Percentiles rank a stretch among this genome's conserved stretches.
phyloP scores from a whole-genome alignment of 1,284 basidiomycete species.

The Trametes hirsuta region DNA sequence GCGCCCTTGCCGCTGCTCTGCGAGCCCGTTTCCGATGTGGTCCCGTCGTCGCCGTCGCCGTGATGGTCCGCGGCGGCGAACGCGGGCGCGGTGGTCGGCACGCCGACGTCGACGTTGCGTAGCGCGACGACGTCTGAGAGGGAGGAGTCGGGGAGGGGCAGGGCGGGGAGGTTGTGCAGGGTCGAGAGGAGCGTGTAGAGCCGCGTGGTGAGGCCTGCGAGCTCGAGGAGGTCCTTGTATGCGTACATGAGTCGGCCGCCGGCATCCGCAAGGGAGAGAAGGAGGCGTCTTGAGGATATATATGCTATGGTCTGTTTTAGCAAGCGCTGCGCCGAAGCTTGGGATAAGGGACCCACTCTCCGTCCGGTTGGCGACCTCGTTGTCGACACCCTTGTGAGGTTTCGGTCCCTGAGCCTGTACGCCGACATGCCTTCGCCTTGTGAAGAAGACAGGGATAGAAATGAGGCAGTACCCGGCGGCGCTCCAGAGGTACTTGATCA shows the following conservation, averaged over 20 bases:
- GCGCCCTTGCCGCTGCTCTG: slow-evolving; percentile 23
- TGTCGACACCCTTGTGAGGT: slow-evolving; percentile 17
- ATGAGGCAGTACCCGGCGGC: slow-evolving; percentile 89
- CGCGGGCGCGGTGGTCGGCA: slow-evolving; percentile 58
- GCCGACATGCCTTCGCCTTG: slow-evolving; percentile 49
- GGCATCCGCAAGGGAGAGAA: slow-evolving; percentile 93
- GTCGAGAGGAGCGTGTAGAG: slow-evolving; percentile 89
- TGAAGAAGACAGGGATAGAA: slow-evolving; percentile 84
- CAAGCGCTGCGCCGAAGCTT: no score
- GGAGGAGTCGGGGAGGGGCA: slow-evolving; percentile 46
- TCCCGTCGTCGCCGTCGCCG: slow-evolving; percentile 30
- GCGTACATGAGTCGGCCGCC: slow-evolving; percentile 93
- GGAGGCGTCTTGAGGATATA: slow-evolving; percentile 91
- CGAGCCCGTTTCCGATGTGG: slow-evolving; percentile 38
- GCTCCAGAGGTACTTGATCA: slow-evolving; percentile 95
- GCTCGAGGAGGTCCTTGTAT: slow-evolving; percentile 90
- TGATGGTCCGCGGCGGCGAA: slow-evolving; percentile 6
- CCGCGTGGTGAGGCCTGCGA: slow-evolving; percentile 90
- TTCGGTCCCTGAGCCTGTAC: slow-evolving; percentile 37
- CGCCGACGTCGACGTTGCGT: slow-evolving; percentile 71
- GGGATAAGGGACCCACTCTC: slow-evolving; percentile 41
- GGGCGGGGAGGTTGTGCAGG: slow-evolving; percentile 67
- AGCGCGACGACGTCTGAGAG: slow-evolving; percentile 46
- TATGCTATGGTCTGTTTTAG: slow-evolving; percentile 61
- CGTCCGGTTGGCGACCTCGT: slow-evolving; percentile 35